Percentiles rank a stretch among this genome's conserved stretches.
phyloP scores from a whole-genome alignment of 192 early-diverging fungal species.

The Borealophlyctis nickersoniae region DNA sequence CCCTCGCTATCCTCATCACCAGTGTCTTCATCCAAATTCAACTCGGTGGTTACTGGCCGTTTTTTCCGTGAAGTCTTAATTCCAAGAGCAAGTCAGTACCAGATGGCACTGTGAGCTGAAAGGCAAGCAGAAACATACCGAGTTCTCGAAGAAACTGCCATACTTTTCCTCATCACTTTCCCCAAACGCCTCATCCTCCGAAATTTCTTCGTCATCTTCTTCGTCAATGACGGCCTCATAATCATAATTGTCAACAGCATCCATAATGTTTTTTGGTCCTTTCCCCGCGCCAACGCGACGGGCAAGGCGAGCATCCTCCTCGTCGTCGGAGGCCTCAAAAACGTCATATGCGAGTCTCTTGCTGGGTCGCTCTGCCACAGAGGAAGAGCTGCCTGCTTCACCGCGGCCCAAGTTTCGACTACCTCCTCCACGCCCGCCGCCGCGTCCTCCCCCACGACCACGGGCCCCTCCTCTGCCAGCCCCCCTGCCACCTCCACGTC shows the following conservation, averaged over 20 bases:
- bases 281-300: constrained; percentile 24
- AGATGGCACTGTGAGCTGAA: not conserved
- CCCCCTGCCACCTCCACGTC: too few species aligned
- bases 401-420: too few species aligned
- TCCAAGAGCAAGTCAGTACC: not conserved
- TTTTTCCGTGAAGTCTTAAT: too few species aligned
- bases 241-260: constrained; percentile 64
- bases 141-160: constrained; percentile 62
- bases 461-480: too few species aligned
- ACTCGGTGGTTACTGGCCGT: too few species aligned
- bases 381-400: too few species aligned
- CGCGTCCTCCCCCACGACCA: too few species aligned
- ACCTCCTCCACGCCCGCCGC: too few species aligned
- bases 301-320: constrained; percentile 21
- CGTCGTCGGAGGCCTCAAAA: constrained; percentile 28
- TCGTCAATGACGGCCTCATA: constrained; percentile 76
- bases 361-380: too few species aligned
- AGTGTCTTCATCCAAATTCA: constrained; percentile 2
- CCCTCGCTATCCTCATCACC: constrained; percentile 30
- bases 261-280: constrained; percentile 28
- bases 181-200: constrained; percentile 87
- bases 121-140: constrained; percentile 12
- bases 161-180: constrained; percentile 81
- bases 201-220: constrained; percentile 93
- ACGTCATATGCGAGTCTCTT: constrained; percentile 20